Evolutionary conservation across 2,329 filamentous ascomycete genomes (phyloP).

Genomic region (Fusarium avenaceum): DNA sequence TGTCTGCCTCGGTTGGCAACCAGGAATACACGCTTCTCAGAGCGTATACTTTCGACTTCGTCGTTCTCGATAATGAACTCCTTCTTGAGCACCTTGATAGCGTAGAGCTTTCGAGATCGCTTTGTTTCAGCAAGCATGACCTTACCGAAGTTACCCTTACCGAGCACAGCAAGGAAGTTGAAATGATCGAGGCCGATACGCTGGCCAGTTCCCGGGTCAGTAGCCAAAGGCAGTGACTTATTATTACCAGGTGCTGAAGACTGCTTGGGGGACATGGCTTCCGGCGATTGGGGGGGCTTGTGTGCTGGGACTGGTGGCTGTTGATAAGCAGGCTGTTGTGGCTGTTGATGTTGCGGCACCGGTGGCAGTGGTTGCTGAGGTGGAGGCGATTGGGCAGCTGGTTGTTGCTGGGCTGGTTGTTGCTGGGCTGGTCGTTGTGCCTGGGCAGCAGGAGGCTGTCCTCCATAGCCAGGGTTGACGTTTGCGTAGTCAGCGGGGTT

Average conservation of each 20-base stretch:
- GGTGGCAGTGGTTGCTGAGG: slow-evolving; percentile 55
- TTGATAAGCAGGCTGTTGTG: slow-evolving; percentile 54
- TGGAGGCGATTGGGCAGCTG: slow-evolving; percentile 56
- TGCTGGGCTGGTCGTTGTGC: slow-evolving; percentile 52
- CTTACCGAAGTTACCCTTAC: slow-evolving; percentile 99
- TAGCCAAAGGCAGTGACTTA: slow-evolving; percentile 78
- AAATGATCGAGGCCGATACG: slow-evolving; percentile 98
- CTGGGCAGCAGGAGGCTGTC: slow-evolving; percentile 51
- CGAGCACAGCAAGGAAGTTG: slow-evolving; percentile 97
- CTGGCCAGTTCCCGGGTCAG: slow-evolving; percentile 78
- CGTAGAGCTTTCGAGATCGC: slow-evolving; percentile 89
- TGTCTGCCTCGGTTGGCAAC: slow-evolving; percentile 97
- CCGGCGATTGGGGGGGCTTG: slow-evolving; percentile 59
- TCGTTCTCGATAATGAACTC: slow-evolving; percentile 99
- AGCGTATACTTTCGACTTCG: slow-evolving; percentile 97
- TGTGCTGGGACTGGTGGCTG: slow-evolving; percentile 51
- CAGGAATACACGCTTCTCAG: slow-evolving; percentile 96
- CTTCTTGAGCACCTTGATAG: slow-evolving; percentile 99
- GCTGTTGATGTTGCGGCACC: slow-evolving; percentile 50
- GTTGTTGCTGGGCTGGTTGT: slow-evolving; percentile 48
- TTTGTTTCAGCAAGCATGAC: slow-evolving; percentile 99
- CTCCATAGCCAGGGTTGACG: slow-evolving; percentile 63
- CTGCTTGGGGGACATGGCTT: slow-evolving; percentile 53
- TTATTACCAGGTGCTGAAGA: slow-evolving; percentile 54
- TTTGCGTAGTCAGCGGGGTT: slow-evolving; percentile 83